These are phyloP conservation scores for Phytomonas sp. DNA, from an alignment of 208 protist genomes.

Conservation along the genomic window DNA sequence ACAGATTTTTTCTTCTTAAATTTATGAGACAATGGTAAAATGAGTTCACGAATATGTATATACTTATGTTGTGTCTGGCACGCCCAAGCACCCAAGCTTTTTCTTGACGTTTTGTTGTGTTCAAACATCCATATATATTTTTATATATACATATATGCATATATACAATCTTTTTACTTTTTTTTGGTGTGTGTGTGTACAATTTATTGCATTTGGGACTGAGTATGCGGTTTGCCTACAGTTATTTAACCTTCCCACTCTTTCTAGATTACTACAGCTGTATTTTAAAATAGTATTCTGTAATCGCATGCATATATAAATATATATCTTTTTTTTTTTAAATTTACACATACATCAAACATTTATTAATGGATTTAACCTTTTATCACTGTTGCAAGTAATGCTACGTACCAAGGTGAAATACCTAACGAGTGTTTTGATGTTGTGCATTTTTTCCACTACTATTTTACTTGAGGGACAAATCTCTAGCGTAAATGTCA, in stretches of 20 bases:
- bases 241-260: neutral
- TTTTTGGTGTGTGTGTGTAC: conserved; percentile 3
- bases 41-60: conserved; percentile 8
- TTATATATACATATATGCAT: conserved; percentile 9
- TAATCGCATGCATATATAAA: neutral
- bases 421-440: neutral
- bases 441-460: conserved; percentile 4
- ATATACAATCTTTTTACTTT: conserved; percentile 10
- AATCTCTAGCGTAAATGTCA: neutral
- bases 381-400: neutral
- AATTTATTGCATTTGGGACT: neutral
- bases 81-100: conserved; percentile 6
- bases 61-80: neutral
- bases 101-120: conserved; percentile 7
- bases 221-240: neutral
- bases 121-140: neutral
- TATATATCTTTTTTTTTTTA: conserved; percentile 2
- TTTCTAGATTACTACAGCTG: neutral
- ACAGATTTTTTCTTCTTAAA: conserved; percentile 10
- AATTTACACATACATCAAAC: neutral
- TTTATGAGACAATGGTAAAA: conserved; percentile 16
- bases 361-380: neutral
- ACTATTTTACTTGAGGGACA: neutral
- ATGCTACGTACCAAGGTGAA: neutral
- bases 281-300: neutral